Evolutionary conservation across 352 stramenopile species (phyloP), one percentile per base, ranked within the genome.

Genomic region (Globisporangium okanoganense): DNA sequence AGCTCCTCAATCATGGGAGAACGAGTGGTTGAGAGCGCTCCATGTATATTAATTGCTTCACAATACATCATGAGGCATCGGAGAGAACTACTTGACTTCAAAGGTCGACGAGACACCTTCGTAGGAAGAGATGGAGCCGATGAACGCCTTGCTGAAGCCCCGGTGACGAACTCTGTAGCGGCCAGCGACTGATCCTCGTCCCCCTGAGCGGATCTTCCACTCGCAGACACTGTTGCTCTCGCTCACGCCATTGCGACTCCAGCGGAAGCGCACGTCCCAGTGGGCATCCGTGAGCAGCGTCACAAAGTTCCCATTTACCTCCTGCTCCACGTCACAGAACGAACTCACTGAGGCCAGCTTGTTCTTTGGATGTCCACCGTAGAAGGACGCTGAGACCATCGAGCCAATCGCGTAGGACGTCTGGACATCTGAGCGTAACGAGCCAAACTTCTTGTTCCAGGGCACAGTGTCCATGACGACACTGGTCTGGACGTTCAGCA

Each of bases 311-410:
- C 64, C 67, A 16, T 62, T 7, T 33, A 51, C 10, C 6, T 78
- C 60, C 31, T 67, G 64, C 45, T 87, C 61, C 7, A 87, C 72
- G 38, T 84, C 75, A 31, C 74, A 83, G 66, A 87, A 88, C 18
- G 58, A 64, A 18, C 25, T 33, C n/a, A 58, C 40, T 18, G 58
- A 27, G 1, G 18, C 14, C 16, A 64, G 58, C 40, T 51, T 48
- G 59, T 85, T 86, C 47, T 67, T 79, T 1, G 78, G 76, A 41
- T 88, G 76, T 0, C 56, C 76, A 8, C 76, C 76, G 24, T 67
- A 63, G 40, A 88, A 87, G n/a, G 64, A 58, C 2, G 70, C 75
- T 0, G 62, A 71, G 1, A 76, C 74, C 7, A 69, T 76, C 24
- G 45, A 54, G 0, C 76, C 72, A n/a, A 80, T 50, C 0, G 49